Base-by-base conservation (phyloP, 208 protist genomes). In the Vickermania spadyakhi region DNA sequence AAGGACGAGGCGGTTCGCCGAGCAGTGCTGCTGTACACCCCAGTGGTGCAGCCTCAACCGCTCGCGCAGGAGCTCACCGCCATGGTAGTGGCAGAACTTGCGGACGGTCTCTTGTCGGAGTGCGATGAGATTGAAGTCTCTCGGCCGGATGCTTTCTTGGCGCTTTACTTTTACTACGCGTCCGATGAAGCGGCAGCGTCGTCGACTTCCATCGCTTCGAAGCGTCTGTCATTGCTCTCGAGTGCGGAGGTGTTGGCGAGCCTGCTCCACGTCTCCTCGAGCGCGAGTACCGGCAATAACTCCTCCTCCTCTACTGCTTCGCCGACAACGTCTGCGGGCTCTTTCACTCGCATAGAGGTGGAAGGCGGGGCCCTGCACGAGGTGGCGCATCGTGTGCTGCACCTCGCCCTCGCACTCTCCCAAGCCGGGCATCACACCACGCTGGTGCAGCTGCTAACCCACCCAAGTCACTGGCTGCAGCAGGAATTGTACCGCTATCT, bases 121-220 rank as follows among this genome's bases (percentile, higher is more conserved):
- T 95, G 89, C 72, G 75, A 68, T 26, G 81, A 89, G 65, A 73
- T 89, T 51, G 72, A 90, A 45, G 81, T 89, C 58, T 70, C 62
- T 13, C 82, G 89, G 14, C 81, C 89, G n/a, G 83, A 89, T 52
- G 89, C 89, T 14, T 95, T 89, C 61, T 72, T 95, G 18, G 72
- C 74, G 11, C 77, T 95, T 27, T 56, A 60, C 26, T 79, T 91
- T 57, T 54, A 61, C 50, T 64, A 73, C 21, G 51, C 31, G 27
- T 56, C 57, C 52, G 52, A 30, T 26, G 58, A 60, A 18, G 51
- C 54, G 50, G 58, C 63, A 18, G 31, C 22, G 58, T 63, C 14
- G 54, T 62, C 28, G 50, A 50, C 26, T 36, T 58, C 29, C 21
- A 29, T 36, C 18, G 25, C 77, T 30, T 0, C 52, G 62, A 65